These are phyloP conservation scores for Bacidia gigantensis DNA, from an alignment of 495 filamentous ascomycete genomes.

Conservation along the genomic window DNA sequence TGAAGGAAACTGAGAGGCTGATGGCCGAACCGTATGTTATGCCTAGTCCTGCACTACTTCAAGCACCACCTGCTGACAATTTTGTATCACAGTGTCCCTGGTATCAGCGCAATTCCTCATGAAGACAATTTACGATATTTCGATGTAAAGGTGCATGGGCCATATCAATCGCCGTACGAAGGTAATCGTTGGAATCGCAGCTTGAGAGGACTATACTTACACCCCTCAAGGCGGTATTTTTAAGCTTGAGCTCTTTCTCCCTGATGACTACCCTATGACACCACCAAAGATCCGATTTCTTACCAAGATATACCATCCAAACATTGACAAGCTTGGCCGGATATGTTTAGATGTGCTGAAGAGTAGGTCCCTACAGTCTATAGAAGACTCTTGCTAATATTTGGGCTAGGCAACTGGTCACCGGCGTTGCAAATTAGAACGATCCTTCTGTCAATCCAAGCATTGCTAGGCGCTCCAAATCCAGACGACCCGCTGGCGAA, in stretches of 20 bases:
- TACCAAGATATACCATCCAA: conserved; percentile 98
- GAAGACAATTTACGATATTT: conserved; percentile 98
- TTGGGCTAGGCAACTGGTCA: conserved; percentile 79
- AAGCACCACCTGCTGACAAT: neutral
- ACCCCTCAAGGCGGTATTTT: conserved; percentile 66
- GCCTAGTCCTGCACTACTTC: neutral
- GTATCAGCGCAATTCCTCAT: conserved; percentile 94
- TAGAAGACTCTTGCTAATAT: conserved; percentile 13
- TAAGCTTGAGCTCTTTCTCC: conserved; percentile 96
- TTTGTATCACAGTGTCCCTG: conserved; percentile 55
- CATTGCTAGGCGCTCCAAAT: conserved; percentile 88
- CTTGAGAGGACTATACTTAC: conserved; percentile 13
- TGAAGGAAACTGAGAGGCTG: conserved; percentile 96
- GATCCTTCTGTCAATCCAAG: conserved; percentile 94
- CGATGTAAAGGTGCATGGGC: conserved; percentile 93
- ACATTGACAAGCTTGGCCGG: conserved; percentile 92
- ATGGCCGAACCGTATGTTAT: conserved; percentile 82
- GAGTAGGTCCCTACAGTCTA: conserved; percentile 40
- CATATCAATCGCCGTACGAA: conserved; percentile 85
- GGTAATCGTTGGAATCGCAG: conserved; percentile 30
- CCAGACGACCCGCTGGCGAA: conserved; percentile 94
- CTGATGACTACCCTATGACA: conserved; percentile 98
- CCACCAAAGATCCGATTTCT: conserved; percentile 96
- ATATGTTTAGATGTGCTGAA: conserved; percentile 98
- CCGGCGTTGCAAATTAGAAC: conserved; percentile 96